Evolutionary conservation across 441 rosid species (phyloP).

Genomic region (Daphne laureola): DNA sequence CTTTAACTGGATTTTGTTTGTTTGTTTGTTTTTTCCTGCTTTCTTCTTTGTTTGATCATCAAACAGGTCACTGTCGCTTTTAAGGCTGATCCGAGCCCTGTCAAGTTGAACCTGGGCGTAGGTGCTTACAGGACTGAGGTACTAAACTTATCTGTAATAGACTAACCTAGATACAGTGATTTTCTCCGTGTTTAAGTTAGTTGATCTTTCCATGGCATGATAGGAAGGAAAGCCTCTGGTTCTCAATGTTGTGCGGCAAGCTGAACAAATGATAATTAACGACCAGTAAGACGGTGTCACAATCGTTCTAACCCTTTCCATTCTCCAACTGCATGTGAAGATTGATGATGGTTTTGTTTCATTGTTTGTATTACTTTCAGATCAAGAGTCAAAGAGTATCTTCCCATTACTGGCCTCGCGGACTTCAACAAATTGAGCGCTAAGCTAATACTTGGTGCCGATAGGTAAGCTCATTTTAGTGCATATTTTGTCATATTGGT

Average conservation of each 20-base stretch:
- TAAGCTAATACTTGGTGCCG: slow-evolving; percentile 59
- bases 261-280: slow-evolving; percentile 55
- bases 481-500: background rate
- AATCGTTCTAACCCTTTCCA: background rate
- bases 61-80: slow-evolving; percentile 75
- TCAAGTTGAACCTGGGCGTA: slow-evolving; percentile 85
- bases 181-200: background rate
- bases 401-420: slow-evolving; percentile 54
- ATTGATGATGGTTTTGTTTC: background rate
- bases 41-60: slow-evolving; percentile 1
- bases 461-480: slow-evolving; percentile 28
- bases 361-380: slow-evolving; percentile 18
- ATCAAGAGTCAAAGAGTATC: slow-evolving; percentile 50
- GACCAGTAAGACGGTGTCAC: slow-evolving; percentile 32
- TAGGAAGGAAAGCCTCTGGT: slow-evolving; percentile 76
- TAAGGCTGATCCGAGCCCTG: slow-evolving; percentile 82
- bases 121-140: slow-evolving; percentile 99
- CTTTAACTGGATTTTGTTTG: background rate
- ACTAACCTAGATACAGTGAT: background rate
- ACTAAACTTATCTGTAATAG: background rate
- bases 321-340: background rate
- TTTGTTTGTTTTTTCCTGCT: background rate
- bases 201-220: slow-evolving; percentile 10
- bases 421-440: slow-evolving; percentile 56
- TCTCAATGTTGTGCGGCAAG: slow-evolving; percentile 51